Base-by-base conservation (phyloP, 495 filamentous ascomycete genomes). In the Lasiosphaeria miniovina region DNA sequence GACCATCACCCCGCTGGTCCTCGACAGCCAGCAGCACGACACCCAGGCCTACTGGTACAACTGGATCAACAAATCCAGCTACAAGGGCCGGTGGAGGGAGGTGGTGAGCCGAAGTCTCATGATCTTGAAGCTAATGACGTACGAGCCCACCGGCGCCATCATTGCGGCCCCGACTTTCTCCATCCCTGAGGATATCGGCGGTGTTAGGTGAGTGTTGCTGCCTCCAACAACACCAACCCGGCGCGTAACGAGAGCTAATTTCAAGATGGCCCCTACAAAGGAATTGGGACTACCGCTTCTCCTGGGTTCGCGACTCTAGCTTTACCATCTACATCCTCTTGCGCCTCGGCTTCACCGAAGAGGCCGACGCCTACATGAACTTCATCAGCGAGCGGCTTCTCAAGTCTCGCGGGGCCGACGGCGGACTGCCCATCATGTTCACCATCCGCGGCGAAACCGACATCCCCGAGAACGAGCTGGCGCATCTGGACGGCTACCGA, bases 261-360 rank as follows among this genome's bases (percentile, higher is more conserved):
- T 36, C 4, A 17, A 10, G 24, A 24, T 24, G 24, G 24, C 24
- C 24, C 24, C 2, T 24, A 24, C 10, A 48, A 60, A 82, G 86
- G n/a, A 90, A 90, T 62, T 90, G 87, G 87, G 87, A 90, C 65
- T 90, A 90, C 65, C 80, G 88, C 8, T 90, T 82, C 69, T 87
- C 81, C 43, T 90, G 88, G 88, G 85, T 90, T 45, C 80, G 88
- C 36, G 88, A 90, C 68, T 84, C 85, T 0, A 85, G 84, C 49
- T 90, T 90, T 71, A 89, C 86, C 4, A 83, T 90, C 58, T 90
- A 90, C 67, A 88, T 89, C 61, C 78, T 90, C 17, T 78, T 90
- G 9, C 85, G 88, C 24, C 81, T 89, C 65, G 88, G 88, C 43
- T 90, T 90, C 72, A 84, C 76, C n/a, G 78, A 84, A 17, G 88